Evolutionary conservation across 2,329 filamentous ascomycete species (phyloP).

Genomic region (Arachnomyces sp.): DNA sequence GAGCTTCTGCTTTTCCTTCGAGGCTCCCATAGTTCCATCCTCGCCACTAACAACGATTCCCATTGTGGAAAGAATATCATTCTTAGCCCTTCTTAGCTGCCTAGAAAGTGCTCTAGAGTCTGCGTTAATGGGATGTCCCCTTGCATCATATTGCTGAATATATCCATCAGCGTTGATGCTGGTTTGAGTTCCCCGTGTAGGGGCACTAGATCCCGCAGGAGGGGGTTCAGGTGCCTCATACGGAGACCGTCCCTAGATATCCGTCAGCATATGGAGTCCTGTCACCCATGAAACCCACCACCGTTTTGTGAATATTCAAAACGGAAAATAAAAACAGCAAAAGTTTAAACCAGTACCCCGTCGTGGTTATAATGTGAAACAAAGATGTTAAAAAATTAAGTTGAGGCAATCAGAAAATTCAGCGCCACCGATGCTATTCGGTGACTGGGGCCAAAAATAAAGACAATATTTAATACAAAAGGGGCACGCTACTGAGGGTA

Average conservation of each 20-base stretch:
- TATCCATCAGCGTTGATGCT: constrained; percentile 34
- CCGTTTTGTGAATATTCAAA: not conserved
- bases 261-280: constrained; percentile 14
- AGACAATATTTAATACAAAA: too few species aligned
- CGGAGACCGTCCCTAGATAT: constrained; percentile 36
- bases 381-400: too few species aligned
- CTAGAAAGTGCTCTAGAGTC: constrained; percentile 33
- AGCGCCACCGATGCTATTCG: too few species aligned
- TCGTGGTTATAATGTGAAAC: too few species aligned
- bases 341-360: too few species aligned
- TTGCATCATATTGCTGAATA: constrained; percentile 41
- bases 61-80: constrained; percentile 44
- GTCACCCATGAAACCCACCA: not conserved
- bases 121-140: constrained; percentile 41
- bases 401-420: too few species aligned
- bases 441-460: too few species aligned
- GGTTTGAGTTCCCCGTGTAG: constrained; percentile 18
- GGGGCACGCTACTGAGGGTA: not conserved
- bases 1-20: constrained; percentile 32
- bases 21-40: constrained; percentile 26
- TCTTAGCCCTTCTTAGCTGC: constrained; percentile 40
- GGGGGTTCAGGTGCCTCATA: constrained; percentile 35
- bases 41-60: constrained; percentile 40
- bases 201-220: constrained; percentile 14
- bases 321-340: not conserved